These are phyloP conservation scores for Chytriomyces sp. DNA, from an alignment of 192 early-diverging fungal genomes.

Conservation along the genomic window DNA sequence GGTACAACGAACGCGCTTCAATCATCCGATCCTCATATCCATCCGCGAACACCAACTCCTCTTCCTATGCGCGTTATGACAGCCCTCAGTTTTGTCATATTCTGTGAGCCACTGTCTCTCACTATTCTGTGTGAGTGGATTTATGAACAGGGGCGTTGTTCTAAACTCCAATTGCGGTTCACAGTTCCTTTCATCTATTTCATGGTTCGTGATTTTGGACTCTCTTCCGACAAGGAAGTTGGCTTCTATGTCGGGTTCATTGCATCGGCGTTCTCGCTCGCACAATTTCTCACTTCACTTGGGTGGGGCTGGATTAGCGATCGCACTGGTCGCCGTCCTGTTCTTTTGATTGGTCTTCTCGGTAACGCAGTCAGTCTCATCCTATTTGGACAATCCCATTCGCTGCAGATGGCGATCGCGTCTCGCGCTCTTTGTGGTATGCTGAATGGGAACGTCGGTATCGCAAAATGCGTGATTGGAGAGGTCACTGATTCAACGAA, in stretches of 20 bases:
- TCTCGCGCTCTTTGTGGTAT: conserved; percentile 67
- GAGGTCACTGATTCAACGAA: conserved; percentile 87
- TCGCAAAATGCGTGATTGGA: conserved; percentile 78
- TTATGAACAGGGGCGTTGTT: background rate
- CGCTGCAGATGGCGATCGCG: conserved; percentile 31
- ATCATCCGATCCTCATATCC: too few relatives aligned
- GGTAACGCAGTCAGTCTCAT: conserved; percentile 72
- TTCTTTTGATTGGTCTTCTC: conserved; percentile 75
- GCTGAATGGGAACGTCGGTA: conserved; percentile 72
- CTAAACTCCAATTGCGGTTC: conserved; percentile 1
- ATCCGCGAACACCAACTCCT: conserved; percentile 46
- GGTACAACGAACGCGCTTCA: background rate
- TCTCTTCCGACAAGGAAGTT: conserved; percentile 65
- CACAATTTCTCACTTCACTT: conserved; percentile 64
- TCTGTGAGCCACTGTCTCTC: conserved; percentile 38
- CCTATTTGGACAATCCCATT: conserved; percentile 69
- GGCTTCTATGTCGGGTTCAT: conserved; percentile 81
- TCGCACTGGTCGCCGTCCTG: conserved; percentile 77
- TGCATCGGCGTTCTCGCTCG: conserved; percentile 70
- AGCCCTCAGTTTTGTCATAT: conserved; percentile 55
- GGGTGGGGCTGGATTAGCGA: conserved; percentile 63
- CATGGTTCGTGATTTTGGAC: conserved; percentile 72
- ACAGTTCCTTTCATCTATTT: conserved; percentile 86
- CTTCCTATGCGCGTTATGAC: conserved; percentile 49
- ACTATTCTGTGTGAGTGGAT: conserved; percentile 16